Percentiles rank a stretch among this genome's conserved stretches.
Evolutionary conservation across 768 basidiomycete genomes (phyloP).

Genomic region (Kwoniella sp.): DNA sequence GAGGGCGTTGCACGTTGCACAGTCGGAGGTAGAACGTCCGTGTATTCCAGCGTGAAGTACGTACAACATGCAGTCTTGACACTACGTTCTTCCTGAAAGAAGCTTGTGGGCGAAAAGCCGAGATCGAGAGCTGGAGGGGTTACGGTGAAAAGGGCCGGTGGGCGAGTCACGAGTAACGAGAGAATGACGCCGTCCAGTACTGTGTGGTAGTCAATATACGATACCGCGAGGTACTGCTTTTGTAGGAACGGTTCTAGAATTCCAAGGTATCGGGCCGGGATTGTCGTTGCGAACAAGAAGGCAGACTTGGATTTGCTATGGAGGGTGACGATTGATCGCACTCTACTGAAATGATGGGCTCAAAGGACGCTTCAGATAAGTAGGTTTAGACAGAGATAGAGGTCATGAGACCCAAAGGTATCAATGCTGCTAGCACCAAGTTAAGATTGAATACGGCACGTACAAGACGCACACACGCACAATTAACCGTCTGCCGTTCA

Average conservation of each 20-base stretch:
- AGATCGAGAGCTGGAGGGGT: not conserved
- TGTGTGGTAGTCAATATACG: too few relatives aligned
- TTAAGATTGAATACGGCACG: too few relatives aligned
- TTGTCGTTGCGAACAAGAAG: too few relatives aligned
- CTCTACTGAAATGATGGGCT: not conserved
- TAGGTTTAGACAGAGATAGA: not conserved
- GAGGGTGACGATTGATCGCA: too few relatives aligned
- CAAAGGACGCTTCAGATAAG: constrained; percentile 1
- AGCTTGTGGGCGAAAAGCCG: too few relatives aligned
- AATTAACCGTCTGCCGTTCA: too few relatives aligned
- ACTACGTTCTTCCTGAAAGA: too few relatives aligned
- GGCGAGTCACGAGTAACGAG: constrained; percentile 1
- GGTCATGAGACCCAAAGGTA: constrained; percentile 1
- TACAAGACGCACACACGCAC: too few relatives aligned
- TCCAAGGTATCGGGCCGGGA: too few relatives aligned
- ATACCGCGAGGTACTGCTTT: not conserved
- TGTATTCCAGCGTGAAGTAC: not conserved
- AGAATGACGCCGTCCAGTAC: not conserved
- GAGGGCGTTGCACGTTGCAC: constrained; percentile 3
- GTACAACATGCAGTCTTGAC: not conserved
- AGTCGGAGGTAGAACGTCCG: not conserved
- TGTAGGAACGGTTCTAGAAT: not conserved
- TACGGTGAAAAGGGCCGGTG: not conserved
- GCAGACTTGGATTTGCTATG: too few relatives aligned
- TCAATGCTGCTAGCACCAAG: too few relatives aligned